These are phyloP conservation scores for Linnemannia zychae DNA, from an alignment of 192 early-diverging fungal genomes.

Conservation along the genomic window DNA sequence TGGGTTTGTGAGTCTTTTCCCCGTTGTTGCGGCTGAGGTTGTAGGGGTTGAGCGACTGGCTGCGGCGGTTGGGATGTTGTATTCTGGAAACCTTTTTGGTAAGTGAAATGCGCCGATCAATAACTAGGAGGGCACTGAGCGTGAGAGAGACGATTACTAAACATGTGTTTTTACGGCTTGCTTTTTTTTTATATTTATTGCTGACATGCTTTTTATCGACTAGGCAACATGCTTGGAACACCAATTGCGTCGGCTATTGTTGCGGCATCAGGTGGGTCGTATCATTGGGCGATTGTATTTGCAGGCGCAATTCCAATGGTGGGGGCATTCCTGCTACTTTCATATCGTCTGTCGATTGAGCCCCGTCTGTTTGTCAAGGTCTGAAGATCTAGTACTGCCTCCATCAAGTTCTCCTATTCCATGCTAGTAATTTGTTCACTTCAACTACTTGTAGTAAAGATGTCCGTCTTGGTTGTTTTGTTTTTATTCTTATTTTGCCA, in stretches of 20 bases:
- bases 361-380: slow-evolving; percentile 31
- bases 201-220: background rate
- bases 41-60: slow-evolving; percentile 59
- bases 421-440: no score
- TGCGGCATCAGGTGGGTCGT: slow-evolving; percentile 38
- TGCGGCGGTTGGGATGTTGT: slow-evolving; percentile 55
- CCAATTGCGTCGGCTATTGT: slow-evolving; percentile 57
- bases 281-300: slow-evolving; percentile 34
- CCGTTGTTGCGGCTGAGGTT: slow-evolving; percentile 46
- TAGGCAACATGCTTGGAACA: slow-evolving; percentile 58
- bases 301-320: slow-evolving; percentile 21
- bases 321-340: slow-evolving; percentile 9
- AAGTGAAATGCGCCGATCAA: background rate
- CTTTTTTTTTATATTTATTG: background rate
- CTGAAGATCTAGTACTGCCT: background rate
- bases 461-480: no score
- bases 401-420: no score
- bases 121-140: no score
- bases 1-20: slow-evolving; percentile 57
- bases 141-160: background rate
- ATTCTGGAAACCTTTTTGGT: slow-evolving; percentile 59
- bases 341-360: slow-evolving; percentile 19
- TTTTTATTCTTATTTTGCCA: no score
- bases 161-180: background rate
- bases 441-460: no score